phyloP scores from a whole-genome alignment of 371 early-diverging fungal genomes.

The Nematocida sp. region DNA sequence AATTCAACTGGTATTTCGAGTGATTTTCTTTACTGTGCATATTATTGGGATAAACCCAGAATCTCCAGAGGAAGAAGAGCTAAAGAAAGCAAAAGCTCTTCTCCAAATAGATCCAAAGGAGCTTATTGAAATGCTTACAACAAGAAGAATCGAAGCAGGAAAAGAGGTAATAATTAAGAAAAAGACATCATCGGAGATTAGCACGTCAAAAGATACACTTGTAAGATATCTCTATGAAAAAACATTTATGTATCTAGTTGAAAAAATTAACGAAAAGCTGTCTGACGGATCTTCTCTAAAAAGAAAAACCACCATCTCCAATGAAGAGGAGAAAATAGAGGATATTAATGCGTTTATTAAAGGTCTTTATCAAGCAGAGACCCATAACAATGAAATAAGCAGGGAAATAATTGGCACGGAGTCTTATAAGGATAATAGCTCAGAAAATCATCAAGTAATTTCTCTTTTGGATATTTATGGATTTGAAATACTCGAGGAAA shows the following conservation, averaged over 20 bases:
- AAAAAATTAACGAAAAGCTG: conserved; percentile 53
- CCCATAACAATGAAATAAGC: neutral
- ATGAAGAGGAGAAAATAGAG: neutral
- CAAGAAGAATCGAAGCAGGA: conserved; percentile 68
- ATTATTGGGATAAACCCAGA: conserved; percentile 11
- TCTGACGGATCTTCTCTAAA: too few relatives aligned
- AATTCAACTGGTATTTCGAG: conserved; percentile 7
- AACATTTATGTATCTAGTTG: conserved; percentile 60
- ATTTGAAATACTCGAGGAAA: conserved; percentile 69
- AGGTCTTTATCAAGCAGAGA: neutral
- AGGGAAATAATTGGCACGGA: neutral
- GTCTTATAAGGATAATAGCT: neutral
- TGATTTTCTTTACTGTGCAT: neutral
- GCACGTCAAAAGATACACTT: conserved; percentile 72
- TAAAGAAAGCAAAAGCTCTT: conserved; percentile 5
- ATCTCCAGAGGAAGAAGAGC: neutral
- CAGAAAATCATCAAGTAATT: conserved; percentile 42
- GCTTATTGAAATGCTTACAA: conserved; percentile 56
- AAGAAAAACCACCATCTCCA: neutral
- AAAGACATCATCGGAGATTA: conserved; percentile 57
- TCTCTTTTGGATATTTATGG: conserved; percentile 72
- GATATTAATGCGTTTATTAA: neutral
- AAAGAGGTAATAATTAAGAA: conserved; percentile 71
- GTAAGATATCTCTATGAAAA: conserved; percentile 69
- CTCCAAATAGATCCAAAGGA: conserved; percentile 29